These are phyloP conservation scores for Scheffersomyces stipitis DNA, from an alignment of 805 yeast genomes.

Conservation along the genomic window DNA sequence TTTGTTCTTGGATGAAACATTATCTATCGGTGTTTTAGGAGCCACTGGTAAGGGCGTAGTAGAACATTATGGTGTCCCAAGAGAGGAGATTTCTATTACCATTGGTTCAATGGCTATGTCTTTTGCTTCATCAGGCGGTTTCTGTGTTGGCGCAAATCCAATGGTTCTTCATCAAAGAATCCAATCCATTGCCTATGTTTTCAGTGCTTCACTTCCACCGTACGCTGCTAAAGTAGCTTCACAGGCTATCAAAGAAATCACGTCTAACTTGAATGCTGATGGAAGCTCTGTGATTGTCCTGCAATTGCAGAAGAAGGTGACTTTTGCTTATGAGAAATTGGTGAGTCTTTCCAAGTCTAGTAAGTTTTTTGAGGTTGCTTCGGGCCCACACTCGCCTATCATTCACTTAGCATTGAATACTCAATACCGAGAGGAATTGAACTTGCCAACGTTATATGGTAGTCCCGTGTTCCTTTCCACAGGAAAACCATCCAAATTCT, in stretches of 20 bases:
- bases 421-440: conserved; percentile 42
- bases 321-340: conserved; percentile 40
- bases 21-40: conserved; percentile 86
- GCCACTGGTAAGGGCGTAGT: conserved; percentile 79
- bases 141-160: conserved; percentile 79
- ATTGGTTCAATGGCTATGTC: conserved; percentile 83
- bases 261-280: conserved; percentile 24
- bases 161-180: conserved; percentile 93
- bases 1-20: conserved; percentile 81
- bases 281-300: conserved; percentile 36
- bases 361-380: conserved; percentile 50
- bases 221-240: conserved; percentile 73
- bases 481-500: conserved; percentile 44
- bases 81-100: conserved; percentile 78
- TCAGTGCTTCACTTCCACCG: conserved; percentile 93
- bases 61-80: conserved; percentile 68
- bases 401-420: conserved; percentile 62
- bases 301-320: conserved; percentile 41
- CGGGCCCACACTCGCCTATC: conserved; percentile 63
- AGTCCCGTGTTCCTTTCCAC: conserved; percentile 43
- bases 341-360: conserved; percentile 33
- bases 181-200: conserved; percentile 85
- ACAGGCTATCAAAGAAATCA: conserved; percentile 49
- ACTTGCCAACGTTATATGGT: conserved; percentile 52
- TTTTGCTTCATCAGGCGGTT: conserved; percentile 87